These are phyloP conservation scores for Cladosporium sp. DNA, from an alignment of 2,329 filamentous ascomycete species.

Conservation along the genomic window DNA sequence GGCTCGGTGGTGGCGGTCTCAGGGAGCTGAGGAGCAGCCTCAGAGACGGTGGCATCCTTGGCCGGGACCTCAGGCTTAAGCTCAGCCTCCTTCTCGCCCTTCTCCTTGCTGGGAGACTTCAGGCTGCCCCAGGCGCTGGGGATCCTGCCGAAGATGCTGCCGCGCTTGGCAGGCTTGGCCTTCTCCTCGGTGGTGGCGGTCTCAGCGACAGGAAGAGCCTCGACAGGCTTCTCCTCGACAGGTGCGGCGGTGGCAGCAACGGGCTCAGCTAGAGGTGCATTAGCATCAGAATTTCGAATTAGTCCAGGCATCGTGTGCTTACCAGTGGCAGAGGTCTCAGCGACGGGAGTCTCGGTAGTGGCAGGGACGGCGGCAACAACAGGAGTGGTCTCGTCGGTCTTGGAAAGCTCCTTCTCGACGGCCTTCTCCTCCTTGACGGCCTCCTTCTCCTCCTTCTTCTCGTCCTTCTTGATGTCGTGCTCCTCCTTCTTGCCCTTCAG, in stretches of 20 bases:
- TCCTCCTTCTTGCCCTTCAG: constrained; percentile 61
- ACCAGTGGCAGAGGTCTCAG: neutral
- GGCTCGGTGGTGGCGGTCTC: constrained; percentile 41
- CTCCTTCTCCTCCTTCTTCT: constrained; percentile 42
- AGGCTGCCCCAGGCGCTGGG: constrained; percentile 56
- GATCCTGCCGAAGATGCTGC: constrained; percentile 71
- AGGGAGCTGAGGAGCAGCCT: constrained; percentile 32
- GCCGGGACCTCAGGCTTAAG: constrained; percentile 48
- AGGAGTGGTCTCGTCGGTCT: constrained; percentile 33
- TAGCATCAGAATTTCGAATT: constrained; percentile 16
- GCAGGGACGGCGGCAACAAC: constrained; percentile 26
- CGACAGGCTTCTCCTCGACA: constrained; percentile 35
- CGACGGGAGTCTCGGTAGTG: constrained; percentile 25
- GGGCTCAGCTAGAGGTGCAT: constrained; percentile 23
- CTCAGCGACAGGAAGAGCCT: constrained; percentile 9
- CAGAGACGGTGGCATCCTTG: constrained; percentile 45
- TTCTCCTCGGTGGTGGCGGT: constrained; percentile 36
- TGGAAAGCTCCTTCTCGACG: constrained; percentile 30
- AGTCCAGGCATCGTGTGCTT: constrained; percentile 10
- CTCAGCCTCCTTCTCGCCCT: constrained; percentile 71
- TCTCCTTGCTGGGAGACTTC: constrained; percentile 52
- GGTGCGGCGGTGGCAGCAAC: constrained; percentile 22
- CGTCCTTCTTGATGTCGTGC: constrained; percentile 37
- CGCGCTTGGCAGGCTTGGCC: constrained; percentile 72
- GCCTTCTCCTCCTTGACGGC: constrained; percentile 34